Conservation (phyloP, 257 asterid genomes). For the Orobanche coerulescens region DNA sequence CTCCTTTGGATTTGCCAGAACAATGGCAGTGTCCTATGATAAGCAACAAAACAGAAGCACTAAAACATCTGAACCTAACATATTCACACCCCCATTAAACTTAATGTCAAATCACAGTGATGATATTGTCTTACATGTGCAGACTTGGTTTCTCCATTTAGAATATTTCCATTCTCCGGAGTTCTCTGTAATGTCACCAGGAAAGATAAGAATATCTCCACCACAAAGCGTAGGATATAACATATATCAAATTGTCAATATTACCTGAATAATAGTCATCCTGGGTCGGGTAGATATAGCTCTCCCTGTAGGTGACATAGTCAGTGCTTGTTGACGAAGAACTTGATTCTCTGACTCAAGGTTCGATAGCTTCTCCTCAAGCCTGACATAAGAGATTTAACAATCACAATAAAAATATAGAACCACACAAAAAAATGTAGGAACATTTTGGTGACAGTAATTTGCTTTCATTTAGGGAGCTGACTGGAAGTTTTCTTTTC, state of each 20-base stretch:
- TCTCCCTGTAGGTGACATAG: conserved; percentile 95
- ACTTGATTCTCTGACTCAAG: conserved; percentile 96
- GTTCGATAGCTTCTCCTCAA: conserved; percentile 92
- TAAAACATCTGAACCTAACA: conserved; percentile 9
- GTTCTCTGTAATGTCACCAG: conserved; percentile 58
- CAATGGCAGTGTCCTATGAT: conserved; percentile 50
- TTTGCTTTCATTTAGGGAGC: conserved; percentile 5
- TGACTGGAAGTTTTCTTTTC: neutral
- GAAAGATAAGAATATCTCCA: conserved; percentile 24
- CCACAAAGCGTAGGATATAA: conserved; percentile 14
- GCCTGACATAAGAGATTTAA: conserved; percentile 43
- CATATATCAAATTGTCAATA: conserved; percentile 2
- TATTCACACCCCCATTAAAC: conserved; percentile 3
- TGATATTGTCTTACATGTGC: conserved; percentile 40
- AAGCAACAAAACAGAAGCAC: conserved; percentile 26
- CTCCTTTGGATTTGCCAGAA: conserved; percentile 58
- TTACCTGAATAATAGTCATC: conserved; percentile 71
- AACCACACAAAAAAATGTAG: conserved; percentile 1
- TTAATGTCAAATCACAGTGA: neutral
- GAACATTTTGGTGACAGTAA: conserved; percentile 4
- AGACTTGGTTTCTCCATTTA: conserved; percentile 55
- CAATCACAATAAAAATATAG: conserved; percentile 9
- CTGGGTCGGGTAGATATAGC: conserved; percentile 67
- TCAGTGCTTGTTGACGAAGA: conserved; percentile 93
- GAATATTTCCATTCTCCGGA: conserved; percentile 64